These are phyloP conservation scores for Pyrenopolyporus hunteri DNA, from an alignment of 495 filamentous ascomycete species.

Conservation along the genomic window DNA sequence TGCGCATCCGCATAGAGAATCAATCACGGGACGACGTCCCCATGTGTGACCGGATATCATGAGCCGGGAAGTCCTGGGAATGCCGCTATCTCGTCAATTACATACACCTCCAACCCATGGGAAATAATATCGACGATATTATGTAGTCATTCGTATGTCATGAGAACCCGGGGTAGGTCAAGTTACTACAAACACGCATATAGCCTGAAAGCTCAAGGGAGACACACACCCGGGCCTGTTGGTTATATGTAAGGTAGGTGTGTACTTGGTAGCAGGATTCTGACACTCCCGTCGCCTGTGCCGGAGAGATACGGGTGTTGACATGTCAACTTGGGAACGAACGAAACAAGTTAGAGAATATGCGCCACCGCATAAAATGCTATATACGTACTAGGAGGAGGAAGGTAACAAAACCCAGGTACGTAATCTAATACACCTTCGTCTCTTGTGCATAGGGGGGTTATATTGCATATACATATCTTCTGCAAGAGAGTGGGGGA, in stretches of 20 bases:
- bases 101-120: slow-evolving; percentile 11
- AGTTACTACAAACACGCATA: too few species aligned
- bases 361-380: too few species aligned
- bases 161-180: background rate
- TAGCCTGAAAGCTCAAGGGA: too few species aligned
- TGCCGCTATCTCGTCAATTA: slow-evolving; percentile 1
- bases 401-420: slow-evolving; percentile 22
- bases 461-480: background rate
- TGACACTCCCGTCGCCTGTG: too few species aligned
- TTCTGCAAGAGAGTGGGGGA: slow-evolving; percentile 25
- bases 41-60: slow-evolving; percentile 9
- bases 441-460: slow-evolving; percentile 5
- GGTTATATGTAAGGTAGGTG: too few species aligned
- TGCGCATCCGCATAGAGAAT: slow-evolving; percentile 33
- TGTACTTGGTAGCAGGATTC: too few species aligned
- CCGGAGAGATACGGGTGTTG: too few species aligned
- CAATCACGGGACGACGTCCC: slow-evolving; percentile 31
- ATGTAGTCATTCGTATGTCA: slow-evolving; percentile 6
- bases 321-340: background rate
- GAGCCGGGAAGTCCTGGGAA: slow-evolving; percentile 9
- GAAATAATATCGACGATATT: slow-evolving; percentile 3
- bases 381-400: background rate
- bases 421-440: slow-evolving; percentile 1
- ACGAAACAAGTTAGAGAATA: background rate
- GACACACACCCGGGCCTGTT: too few species aligned